Evolutionary conservation across 192 early-diverging fungal genomes (phyloP).

Genomic region (Chytriomyces sp.): DNA sequence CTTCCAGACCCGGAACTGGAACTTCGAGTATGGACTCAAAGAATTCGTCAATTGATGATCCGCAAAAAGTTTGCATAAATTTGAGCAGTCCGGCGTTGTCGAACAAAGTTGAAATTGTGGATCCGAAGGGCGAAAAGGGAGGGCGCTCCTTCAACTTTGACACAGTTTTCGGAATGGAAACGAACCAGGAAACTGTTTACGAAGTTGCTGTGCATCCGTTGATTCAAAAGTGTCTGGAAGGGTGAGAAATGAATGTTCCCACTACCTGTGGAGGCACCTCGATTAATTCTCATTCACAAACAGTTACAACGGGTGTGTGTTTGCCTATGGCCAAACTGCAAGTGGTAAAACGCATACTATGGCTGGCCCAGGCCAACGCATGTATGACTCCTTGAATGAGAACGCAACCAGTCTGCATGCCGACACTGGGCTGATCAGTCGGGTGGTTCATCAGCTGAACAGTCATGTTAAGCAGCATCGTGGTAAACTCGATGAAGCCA

Average conservation of each 20-base stretch:
- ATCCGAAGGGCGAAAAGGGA: constrained; percentile 25
- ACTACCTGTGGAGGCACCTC: not conserved
- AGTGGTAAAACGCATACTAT: constrained; percentile 58
- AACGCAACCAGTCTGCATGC: constrained; percentile 30
- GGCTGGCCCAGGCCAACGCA: constrained; percentile 37
- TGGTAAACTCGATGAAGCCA: constrained; percentile 26
- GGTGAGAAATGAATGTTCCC: not conserved
- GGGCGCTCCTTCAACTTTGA: constrained; percentile 46
- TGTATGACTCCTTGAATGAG: constrained; percentile 29
- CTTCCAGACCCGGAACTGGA: not conserved
- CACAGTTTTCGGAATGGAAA: constrained; percentile 44
- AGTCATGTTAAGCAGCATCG: constrained; percentile 28
- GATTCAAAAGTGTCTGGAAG: constrained; percentile 47
- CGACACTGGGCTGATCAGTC: constrained; percentile 37
- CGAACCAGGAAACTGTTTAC: constrained; percentile 44
- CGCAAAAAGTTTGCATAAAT: not conserved
- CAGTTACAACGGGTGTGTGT: constrained; percentile 52
- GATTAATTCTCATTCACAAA: not conserved
- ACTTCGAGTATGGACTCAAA: not conserved
- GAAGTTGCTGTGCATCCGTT: constrained; percentile 44
- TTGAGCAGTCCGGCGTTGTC: not conserved
- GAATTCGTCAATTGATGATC: not conserved
- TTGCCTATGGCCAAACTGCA: constrained; percentile 56
- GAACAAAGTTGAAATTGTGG: constrained; percentile 25
- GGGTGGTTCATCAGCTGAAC: constrained; percentile 39